Base-by-base conservation (phyloP, 2,329 filamentous ascomycete species). In the Xylaria sp. region DNA sequence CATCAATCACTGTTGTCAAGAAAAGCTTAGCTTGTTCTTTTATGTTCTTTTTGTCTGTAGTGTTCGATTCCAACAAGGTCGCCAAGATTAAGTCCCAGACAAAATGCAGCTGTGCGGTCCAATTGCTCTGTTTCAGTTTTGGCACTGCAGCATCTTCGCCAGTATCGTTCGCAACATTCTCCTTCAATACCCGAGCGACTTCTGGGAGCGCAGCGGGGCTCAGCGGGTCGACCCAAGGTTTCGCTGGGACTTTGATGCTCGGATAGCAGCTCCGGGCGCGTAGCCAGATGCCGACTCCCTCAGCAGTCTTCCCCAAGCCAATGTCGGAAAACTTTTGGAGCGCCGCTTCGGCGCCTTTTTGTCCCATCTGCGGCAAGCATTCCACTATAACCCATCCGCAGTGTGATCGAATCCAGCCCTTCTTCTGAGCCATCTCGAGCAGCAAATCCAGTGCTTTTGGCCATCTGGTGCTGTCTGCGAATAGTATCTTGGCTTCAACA, bases 241-340 rank as follows among this genome's bases (percentile, higher is more conserved):
- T 90, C 30, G 86, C 83, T 0, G 91, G 91, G 48, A 92, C 82
- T 58, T 88, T 87, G 63, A 91, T 83, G 8, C 86, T 82, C 0
- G 91, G 87, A 73, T 92, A 93, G 23, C 82, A 82, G 60, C 87
- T 86, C 69, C 87, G 85, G 1, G 91, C 87, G 5, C 88, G 87
- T 36, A 98, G 83, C 94, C 94, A 98, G 65, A 97, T 88, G 0
- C 93, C 93, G 25, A 97, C 89, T 7, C 94, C 95, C 78, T 98
- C 95, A 0, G 94, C 91, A 0, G 94, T 95, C 78, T 91, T 91
- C 9, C 90, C 88, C 57, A 97, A 83, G 10, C 91, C 90, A 57
- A 88, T 86, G 18, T 87, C 84, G 23, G 84, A 83, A 9, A 97
- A 77, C 45, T 85, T 86, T 67, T 88, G 81, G 41, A 97, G 82